Evolutionary conservation across 2,329 filamentous ascomycete genomes (phyloP).

Genomic region (Sarocladiaceae sp.): DNA sequence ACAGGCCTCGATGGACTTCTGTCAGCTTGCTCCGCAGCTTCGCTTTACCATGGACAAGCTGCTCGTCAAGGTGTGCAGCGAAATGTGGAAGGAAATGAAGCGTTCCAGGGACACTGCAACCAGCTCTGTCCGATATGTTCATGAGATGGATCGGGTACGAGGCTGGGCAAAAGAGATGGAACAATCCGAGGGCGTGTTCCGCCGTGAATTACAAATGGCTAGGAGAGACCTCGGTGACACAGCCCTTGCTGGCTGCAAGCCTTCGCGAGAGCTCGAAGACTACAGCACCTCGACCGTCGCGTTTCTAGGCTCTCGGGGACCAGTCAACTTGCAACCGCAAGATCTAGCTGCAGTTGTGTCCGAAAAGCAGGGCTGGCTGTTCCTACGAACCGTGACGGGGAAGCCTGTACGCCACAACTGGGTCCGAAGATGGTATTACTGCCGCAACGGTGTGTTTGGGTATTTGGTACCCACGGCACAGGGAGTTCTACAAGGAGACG

Average conservation of each 20-base stretch:
- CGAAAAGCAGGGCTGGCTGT: slow-evolving; percentile 96
- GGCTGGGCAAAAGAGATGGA: slow-evolving; percentile 97
- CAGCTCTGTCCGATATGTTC: slow-evolving; percentile 62
- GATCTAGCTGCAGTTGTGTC: slow-evolving; percentile 45
- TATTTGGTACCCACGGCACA: slow-evolving; percentile 82
- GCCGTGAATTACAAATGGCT: slow-evolving; percentile 72
- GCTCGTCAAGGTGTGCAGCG: slow-evolving; percentile 76
- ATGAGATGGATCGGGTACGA: slow-evolving; percentile 85
- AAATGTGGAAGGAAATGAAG: slow-evolving; percentile 86
- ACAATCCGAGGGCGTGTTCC: slow-evolving; percentile 76
- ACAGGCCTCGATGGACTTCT: slow-evolving; percentile 91
- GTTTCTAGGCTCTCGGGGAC: slow-evolving; percentile 69
- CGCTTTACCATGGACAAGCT: slow-evolving; percentile 81
- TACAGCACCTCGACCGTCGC: slow-evolving; percentile 89
- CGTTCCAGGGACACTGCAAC: slow-evolving; percentile 61
- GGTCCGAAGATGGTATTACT: slow-evolving; percentile 92
- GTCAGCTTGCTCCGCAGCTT: slow-evolving; percentile 79
- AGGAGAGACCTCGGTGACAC: slow-evolving; percentile 78
- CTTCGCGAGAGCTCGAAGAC: slow-evolving; percentile 88
- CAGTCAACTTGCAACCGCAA: slow-evolving; percentile 57
- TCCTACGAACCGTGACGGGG: slow-evolving; percentile 73
- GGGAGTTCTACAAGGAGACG: slow-evolving; percentile 91
- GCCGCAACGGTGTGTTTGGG: slow-evolving; percentile 92
- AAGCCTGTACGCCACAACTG: slow-evolving; percentile 89
- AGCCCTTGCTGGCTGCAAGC: slow-evolving; percentile 66